Evolutionary conservation across 164 flowering plant genomes (phyloP), one percentile per base, ranked within the genome.

Genomic region (Santalum album): DNA sequence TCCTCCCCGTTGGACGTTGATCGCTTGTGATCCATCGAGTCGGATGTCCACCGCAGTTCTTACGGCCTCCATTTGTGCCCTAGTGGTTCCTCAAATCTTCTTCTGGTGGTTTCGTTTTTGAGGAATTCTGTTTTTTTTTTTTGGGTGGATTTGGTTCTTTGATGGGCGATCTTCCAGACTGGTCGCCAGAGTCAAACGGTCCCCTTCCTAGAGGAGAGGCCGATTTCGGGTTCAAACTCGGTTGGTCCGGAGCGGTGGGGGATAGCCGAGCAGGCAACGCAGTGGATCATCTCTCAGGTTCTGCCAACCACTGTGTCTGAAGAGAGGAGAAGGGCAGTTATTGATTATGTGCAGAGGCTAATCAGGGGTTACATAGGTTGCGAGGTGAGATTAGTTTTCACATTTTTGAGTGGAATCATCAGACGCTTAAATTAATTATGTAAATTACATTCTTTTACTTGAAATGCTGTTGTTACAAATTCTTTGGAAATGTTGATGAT

Each of bases 351-450:
- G 19, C 87, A 85, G 75, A 54, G 80, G 54, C 65, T 87, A 10
- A 64, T 90, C 22, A 72, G 66, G 51, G 53, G 42, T 14, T 58
- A 5, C 49, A 59, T 82, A 49, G 79, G 86, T 20, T 72, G 78
- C 51, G 86, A 83, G 91, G 97, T 81, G 59, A 58, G 71, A 29
- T n/a, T n/a, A n/a, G n/a, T n/a, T n/a, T n/a, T n/a, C n/a, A n/a
- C n/a, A n/a, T n/a, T n/a, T n/a, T n/a, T n/a, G n/a, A n/a, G n/a
- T n/a, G n/a, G n/a, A n/a, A n/a, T n/a, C n/a, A n/a, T n/a, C n/a
- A n/a, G n/a, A n/a, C n/a, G n/a, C n/a, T n/a, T n/a, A n/a, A n/a
- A n/a, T n/a, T n/a, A n/a, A n/a, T n/a, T n/a, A n/a, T n/a, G n/a
- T n/a, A n/a, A n/a, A n/a, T n/a, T n/a, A n/a, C n/a, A n/a, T n/a